phyloP scores from a whole-genome alignment of 176 grass and related monocot genomes.

The Rhipidocladum racemiflorum region DNA sequence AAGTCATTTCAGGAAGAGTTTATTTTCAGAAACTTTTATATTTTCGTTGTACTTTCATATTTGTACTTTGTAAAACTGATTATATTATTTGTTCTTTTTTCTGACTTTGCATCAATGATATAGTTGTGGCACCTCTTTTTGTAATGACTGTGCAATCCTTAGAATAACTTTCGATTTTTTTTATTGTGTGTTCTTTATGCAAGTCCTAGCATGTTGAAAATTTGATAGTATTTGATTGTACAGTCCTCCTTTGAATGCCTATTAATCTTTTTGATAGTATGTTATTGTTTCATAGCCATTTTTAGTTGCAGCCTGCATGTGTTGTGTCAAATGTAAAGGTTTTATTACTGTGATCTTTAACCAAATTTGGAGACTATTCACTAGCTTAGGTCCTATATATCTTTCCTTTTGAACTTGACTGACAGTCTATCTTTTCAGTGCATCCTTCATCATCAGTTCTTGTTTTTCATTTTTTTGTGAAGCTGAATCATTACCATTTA shows the following conservation, averaged over 20 bases:
- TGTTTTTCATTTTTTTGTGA: constrained; percentile 14
- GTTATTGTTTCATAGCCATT: constrained; percentile 9
- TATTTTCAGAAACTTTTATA: constrained; percentile 6
- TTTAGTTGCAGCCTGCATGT: neutral
- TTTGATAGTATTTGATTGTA: neutral
- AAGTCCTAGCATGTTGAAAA: neutral
- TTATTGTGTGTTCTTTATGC: neutral
- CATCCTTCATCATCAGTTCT: neutral
- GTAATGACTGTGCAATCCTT: neutral
- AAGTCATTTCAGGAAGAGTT: neutral
- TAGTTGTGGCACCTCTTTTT: neutral
- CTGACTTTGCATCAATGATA: neutral
- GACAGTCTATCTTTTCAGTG: neutral
- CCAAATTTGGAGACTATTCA: neutral
- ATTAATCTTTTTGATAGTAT: constrained; percentile 5
- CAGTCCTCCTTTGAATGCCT: neutral
- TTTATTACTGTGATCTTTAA: neutral
- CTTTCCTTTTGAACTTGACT: neutral
- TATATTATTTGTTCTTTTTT: neutral
- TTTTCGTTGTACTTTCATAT: neutral
- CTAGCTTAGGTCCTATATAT: neutral
- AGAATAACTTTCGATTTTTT: neutral
- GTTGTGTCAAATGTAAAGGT: neutral
- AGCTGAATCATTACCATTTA: neutral
- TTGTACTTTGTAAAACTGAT: neutral